These are phyloP conservation scores for Solanum pimpinellifolium DNA, from an alignment of 257 asterid genomes.

Conservation along the genomic window DNA sequence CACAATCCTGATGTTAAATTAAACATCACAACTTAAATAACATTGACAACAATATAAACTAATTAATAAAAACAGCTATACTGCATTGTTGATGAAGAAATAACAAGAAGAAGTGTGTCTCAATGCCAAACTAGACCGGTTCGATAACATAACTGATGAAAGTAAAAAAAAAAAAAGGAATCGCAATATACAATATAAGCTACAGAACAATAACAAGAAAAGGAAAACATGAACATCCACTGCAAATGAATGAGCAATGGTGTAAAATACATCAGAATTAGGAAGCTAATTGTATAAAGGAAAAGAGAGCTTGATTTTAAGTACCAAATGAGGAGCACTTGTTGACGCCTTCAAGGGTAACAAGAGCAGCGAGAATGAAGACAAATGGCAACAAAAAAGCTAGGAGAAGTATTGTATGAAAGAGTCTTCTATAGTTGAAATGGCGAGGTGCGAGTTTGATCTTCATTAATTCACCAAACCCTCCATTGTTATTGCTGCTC, in stretches of 20 bases:
- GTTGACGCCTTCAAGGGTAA: conserved; percentile 98
- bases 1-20: background rate
- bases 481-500: conserved; percentile 46
- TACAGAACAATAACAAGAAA: background rate
- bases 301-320: background rate
- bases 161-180: background rate
- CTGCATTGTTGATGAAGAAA: background rate
- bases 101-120: background rate
- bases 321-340: conserved; percentile 92
- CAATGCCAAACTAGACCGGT: background rate
- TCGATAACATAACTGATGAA: background rate
- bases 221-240: background rate
- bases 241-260: background rate
- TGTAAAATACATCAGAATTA: background rate
- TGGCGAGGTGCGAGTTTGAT: conserved; percentile 91
- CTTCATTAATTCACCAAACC: conserved; percentile 80
- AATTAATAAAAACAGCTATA: background rate
- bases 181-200: background rate
- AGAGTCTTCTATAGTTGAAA: conserved; percentile 67
- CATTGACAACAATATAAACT: background rate
- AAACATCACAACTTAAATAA: background rate
- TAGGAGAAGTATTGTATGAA: conserved; percentile 67
- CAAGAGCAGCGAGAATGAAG: conserved; percentile 84
- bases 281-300: background rate
- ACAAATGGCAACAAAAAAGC: conserved; percentile 92